These are phyloP conservation scores for Pichia sp. DNA, from an alignment of 1,139 yeast species.

Conservation along the genomic window DNA sequence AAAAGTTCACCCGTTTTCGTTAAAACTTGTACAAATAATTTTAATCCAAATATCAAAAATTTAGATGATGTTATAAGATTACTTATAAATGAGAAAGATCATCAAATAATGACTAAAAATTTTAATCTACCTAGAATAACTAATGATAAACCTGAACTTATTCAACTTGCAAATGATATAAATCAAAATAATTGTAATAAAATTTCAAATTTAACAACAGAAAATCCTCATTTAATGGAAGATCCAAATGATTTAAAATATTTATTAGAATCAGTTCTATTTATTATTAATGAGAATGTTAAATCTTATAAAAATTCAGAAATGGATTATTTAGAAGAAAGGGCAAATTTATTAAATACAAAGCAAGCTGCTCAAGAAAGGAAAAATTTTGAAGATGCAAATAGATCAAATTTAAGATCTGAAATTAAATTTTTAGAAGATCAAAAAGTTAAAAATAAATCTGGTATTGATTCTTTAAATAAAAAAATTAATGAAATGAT, in stretches of 20 bases:
- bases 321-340: slow-evolving; percentile 37
- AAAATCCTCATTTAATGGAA: slow-evolving; percentile 26
- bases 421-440: slow-evolving; percentile 45
- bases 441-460: slow-evolving; percentile 29
- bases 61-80: slow-evolving; percentile 24
- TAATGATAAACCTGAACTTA: slow-evolving; percentile 1
- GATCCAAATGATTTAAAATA: slow-evolving; percentile 45
- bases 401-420: slow-evolving; percentile 38
- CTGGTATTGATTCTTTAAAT: slow-evolving; percentile 28
- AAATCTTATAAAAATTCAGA: slow-evolving; percentile 34
- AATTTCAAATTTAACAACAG: slow-evolving; percentile 5
- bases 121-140: not conserved
- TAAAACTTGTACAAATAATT: slow-evolving; percentile 29
- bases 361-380: slow-evolving; percentile 37
- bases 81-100: slow-evolving; percentile 23
- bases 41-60: slow-evolving; percentile 10
- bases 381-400: slow-evolving; percentile 42
- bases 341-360: slow-evolving; percentile 33
- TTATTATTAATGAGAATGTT: slow-evolving; percentile 38
- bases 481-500: slow-evolving; percentile 22
- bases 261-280: slow-evolving; percentile 42
- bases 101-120: slow-evolving; percentile 14
- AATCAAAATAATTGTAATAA: slow-evolving; percentile 5
- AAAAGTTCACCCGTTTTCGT: slow-evolving; percentile 39
- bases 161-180: not conserved